These are phyloP conservation scores for Myriosclerotinia duriaeana DNA, from an alignment of 2,329 filamentous ascomycete genomes.

Conservation along the genomic window DNA sequence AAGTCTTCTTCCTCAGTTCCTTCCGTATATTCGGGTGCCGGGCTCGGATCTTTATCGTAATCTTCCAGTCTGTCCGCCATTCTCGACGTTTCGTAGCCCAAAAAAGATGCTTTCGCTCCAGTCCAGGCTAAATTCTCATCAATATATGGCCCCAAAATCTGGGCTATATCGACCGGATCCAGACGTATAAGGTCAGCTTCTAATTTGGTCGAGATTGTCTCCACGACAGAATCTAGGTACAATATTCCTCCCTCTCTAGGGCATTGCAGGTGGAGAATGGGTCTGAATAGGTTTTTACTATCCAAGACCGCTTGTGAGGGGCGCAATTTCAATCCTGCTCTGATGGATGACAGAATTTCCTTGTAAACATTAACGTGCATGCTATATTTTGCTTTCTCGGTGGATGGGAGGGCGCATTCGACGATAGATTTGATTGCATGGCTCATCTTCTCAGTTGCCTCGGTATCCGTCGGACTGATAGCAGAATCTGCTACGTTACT, in stretches of 20 bases:
- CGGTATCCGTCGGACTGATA: not conserved
- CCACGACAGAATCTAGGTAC: conserved; percentile 61
- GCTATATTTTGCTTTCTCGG: conserved; percentile 34
- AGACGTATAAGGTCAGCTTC: conserved; percentile 67
- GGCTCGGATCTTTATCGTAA: conserved; percentile 48
- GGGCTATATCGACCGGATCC: conserved; percentile 67
- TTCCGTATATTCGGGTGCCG: conserved; percentile 46
- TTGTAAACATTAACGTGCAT: conserved; percentile 38
- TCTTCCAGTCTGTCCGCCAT: conserved; percentile 55
- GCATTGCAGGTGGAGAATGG: conserved; percentile 59
- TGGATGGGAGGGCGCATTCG: conserved; percentile 27
- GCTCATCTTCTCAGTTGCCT: conserved; percentile 12
- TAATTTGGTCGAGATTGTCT: conserved; percentile 59
- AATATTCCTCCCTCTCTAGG: conserved; percentile 54
- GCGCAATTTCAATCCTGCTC: conserved; percentile 50
- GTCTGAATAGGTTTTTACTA: conserved; percentile 45
- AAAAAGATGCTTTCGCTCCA: conserved; percentile 50
- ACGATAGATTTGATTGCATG: conserved; percentile 23
- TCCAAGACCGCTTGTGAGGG: conserved; percentile 34
- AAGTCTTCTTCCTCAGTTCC: conserved; percentile 43
- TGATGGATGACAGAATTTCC: conserved; percentile 49
- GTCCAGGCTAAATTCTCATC: conserved; percentile 56
- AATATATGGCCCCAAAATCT: conserved; percentile 67
- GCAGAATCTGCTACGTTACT: conserved; percentile 11
- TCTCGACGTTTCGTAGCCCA: conserved; percentile 58